Conservation (phyloP, 768 basidiomycete genomes). For the Amanita muscaria region DNA sequence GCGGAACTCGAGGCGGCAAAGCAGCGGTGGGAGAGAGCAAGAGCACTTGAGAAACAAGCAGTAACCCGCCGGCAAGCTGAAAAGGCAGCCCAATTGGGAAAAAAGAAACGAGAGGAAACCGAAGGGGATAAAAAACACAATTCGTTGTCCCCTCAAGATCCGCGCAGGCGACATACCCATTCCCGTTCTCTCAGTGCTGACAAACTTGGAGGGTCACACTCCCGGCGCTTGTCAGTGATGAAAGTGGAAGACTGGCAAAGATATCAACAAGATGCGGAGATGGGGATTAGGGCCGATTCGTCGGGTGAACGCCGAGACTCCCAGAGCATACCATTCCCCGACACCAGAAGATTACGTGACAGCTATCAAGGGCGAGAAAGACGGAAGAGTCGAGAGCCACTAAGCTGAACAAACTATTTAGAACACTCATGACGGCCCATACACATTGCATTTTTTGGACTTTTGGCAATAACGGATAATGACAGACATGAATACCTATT, state of each 20-base stretch:
- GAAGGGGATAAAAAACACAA: slow-evolving; percentile 27
- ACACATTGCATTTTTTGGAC: neutral
- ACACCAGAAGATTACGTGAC: no score
- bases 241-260: slow-evolving; percentile 85
- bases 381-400: no score
- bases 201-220: slow-evolving; percentile 43
- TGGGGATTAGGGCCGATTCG: slow-evolving; percentile 16
- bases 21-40: slow-evolving; percentile 76
- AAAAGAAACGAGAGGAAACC: slow-evolving; percentile 38
- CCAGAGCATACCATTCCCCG: slow-evolving; percentile 51
- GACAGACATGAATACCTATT: slow-evolving; percentile 3
- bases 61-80: slow-evolving; percentile 68
- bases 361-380: slow-evolving; percentile 5
- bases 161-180: slow-evolving; percentile 34
- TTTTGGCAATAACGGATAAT: neutral
- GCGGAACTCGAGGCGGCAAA: slow-evolving; percentile 70
- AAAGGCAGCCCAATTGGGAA: slow-evolving; percentile 48
- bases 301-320: slow-evolving; percentile 13
- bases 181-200: slow-evolving; percentile 55
- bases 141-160: slow-evolving; percentile 25
- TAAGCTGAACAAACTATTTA: slow-evolving; percentile 6
- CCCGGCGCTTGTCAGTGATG: slow-evolving; percentile 61
- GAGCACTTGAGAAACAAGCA: slow-evolving; percentile 63
- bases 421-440: neutral
- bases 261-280: slow-evolving; percentile 47